A percentile compares a stretch with the other conserved stretches of the same genome.
These are phyloP conservation scores for Plenodomus lindquistii DNA, from an alignment of 2,329 filamentous ascomycete genomes.

Conservation along the genomic window DNA sequence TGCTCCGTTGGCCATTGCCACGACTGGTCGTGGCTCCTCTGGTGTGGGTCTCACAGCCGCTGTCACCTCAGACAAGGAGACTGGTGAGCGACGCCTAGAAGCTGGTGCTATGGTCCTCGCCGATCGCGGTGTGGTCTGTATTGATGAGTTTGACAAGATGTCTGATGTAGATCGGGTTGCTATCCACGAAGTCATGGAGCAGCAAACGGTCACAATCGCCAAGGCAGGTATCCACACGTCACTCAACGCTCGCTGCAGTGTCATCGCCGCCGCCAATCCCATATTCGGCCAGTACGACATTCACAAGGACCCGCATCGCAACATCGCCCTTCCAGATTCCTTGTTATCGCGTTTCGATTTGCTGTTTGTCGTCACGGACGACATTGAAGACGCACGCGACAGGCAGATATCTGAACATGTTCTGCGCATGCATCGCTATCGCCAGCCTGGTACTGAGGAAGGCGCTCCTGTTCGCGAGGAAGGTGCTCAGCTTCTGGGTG, in stretches of 20 bases:
- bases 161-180: conserved; percentile 96
- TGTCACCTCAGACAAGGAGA: conserved; percentile 96
- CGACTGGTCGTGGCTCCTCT: conserved; percentile 93
- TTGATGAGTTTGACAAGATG: conserved; percentile 99
- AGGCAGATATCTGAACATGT: conserved; percentile 94
- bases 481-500: conserved; percentile 78
- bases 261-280: conserved; percentile 94
- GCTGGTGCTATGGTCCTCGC: conserved; percentile 98
- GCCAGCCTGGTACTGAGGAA: conserved; percentile 89
- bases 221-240: conserved; percentile 99
- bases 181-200: conserved; percentile 99
- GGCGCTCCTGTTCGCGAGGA: conserved; percentile 93
- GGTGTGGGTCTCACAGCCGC: conserved; percentile 97
- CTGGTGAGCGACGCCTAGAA: conserved; percentile 89
- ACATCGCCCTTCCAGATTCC: conserved; percentile 95
- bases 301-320: conserved; percentile 98
- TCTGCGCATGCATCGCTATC: conserved; percentile 94
- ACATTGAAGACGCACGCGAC: conserved; percentile 93
- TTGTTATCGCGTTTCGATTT: conserved; percentile 98
- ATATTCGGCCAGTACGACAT: conserved; percentile 98
- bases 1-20: conserved; percentile 92
- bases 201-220: conserved; percentile 98
- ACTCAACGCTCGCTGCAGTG: conserved; percentile 93
- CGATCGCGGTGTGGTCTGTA: conserved; percentile 96
- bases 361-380: conserved; percentile 95